Conservation (phyloP, 1,284 basidiomycete species). For the Butyriboletus appendiculatus region DNA sequence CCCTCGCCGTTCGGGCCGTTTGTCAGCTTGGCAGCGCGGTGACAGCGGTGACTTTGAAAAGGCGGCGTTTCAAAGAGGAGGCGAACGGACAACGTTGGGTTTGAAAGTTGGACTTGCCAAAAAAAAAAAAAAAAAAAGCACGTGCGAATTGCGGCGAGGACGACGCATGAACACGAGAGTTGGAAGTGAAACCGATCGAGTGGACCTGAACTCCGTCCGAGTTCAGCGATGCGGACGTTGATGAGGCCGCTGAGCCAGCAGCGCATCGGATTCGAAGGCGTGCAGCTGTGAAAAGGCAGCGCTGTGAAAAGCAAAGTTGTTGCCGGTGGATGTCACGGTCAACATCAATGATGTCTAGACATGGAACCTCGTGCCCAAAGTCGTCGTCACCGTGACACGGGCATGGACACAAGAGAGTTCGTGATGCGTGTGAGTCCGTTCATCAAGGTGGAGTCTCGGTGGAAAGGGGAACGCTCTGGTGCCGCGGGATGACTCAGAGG, state of each 20-base stretch:
- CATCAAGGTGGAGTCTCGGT: conserved; percentile 2
- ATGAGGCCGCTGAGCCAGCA: not conserved
- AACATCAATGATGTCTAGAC: not conserved
- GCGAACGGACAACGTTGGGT: no score
- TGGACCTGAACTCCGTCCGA: conserved; percentile 4
- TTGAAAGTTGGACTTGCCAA: no score
- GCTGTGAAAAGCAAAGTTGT: no score
- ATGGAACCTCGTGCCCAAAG: not conserved
- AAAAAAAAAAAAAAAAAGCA: not conserved
- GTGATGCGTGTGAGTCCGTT: conserved; percentile 1
- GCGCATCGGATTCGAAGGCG: not conserved
- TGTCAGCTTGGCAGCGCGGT: no score
- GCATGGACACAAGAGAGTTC: conserved; percentile 13
- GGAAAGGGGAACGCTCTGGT: not conserved
- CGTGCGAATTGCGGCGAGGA: no score
- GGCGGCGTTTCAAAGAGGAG: no score
- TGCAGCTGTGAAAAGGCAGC: not conserved
- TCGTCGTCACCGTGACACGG: conserved; percentile 2
- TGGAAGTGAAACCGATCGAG: not conserved
- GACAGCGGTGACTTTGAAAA: no score
- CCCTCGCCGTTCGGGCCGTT: no score
- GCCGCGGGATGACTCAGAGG: conserved; percentile 4
- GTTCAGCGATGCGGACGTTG: not conserved
- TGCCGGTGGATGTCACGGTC: not conserved
- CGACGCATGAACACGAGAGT: no score